Evolutionary conservation across 495 filamentous ascomycete species (phyloP).

Genomic region (Durotheca rogersii): DNA sequence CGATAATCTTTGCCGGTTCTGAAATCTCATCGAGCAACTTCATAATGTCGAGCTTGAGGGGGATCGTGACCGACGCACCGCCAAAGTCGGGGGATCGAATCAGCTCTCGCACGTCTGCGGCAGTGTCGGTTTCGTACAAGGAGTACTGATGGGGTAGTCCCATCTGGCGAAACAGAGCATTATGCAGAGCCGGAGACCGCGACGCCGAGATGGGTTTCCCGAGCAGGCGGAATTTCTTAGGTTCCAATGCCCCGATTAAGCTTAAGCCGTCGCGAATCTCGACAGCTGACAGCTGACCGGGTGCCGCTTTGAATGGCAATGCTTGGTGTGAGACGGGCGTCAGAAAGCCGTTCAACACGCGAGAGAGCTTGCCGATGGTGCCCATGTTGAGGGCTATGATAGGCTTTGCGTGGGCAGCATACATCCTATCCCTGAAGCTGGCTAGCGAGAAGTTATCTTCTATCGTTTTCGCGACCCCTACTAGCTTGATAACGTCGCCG

Average conservation of each 20-base stretch:
- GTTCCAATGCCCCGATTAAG: slow-evolving; percentile 75
- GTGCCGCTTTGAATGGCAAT: slow-evolving; percentile 88
- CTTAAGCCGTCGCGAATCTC: slow-evolving; percentile 81
- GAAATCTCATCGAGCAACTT: slow-evolving; percentile 75
- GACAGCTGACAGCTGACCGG: slow-evolving; percentile 86
- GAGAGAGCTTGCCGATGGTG: slow-evolving; percentile 77
- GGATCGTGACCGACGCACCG: slow-evolving; percentile 92
- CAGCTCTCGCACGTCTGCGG: slow-evolving; percentile 61
- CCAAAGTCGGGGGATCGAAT: slow-evolving; percentile 77
- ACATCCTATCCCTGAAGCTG: slow-evolving; percentile 78
- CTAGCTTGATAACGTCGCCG: slow-evolving; percentile 92
- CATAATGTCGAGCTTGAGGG: slow-evolving; percentile 88
- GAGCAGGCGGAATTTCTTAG: slow-evolving; percentile 81
- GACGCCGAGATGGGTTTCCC: slow-evolving; percentile 80
- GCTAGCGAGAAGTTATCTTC: slow-evolving; percentile 85
- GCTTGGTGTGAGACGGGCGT: slow-evolving; percentile 92
- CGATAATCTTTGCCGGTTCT: slow-evolving; percentile 76
- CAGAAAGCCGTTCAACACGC: slow-evolving; percentile 88
- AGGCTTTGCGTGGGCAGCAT: slow-evolving; percentile 67
- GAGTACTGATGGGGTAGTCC: slow-evolving; percentile 88
- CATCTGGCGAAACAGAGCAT: slow-evolving; percentile 71
- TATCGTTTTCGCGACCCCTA: slow-evolving; percentile 74
- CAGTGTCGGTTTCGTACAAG: slow-evolving; percentile 73
- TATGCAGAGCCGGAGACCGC: slow-evolving; percentile 85
- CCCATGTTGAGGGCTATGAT: slow-evolving; percentile 98